These are phyloP conservation scores for Brassica rapa DNA, from an alignment of 345 rosid genomes.

Conservation along the genomic window DNA sequence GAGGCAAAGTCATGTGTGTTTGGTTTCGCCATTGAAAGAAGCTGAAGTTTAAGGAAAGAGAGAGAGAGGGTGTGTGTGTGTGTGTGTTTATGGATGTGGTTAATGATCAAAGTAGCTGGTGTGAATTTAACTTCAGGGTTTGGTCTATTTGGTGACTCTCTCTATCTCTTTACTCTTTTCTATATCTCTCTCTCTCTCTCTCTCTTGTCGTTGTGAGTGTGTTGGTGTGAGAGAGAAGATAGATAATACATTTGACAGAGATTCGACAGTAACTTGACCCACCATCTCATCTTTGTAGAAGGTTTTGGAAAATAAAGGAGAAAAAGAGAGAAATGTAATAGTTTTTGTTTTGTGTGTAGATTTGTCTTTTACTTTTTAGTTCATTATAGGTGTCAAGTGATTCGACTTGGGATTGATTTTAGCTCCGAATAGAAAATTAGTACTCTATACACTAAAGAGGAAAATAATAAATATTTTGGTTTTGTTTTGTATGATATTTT, in stretches of 20 bases:
- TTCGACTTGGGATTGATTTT: constrained; percentile 6
- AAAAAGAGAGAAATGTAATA: neutral
- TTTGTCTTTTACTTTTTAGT: constrained; percentile 42
- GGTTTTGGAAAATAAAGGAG: constrained; percentile 15
- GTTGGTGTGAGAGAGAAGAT: constrained; percentile 37
- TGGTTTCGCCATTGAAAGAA: constrained; percentile 50
- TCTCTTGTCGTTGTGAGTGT: constrained; percentile 37
- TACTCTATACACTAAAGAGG: neutral
- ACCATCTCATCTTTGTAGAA: constrained; percentile 27
- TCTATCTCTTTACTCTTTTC: neutral
- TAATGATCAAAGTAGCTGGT: constrained; percentile 26
- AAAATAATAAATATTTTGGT: neutral
- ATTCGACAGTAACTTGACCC: constrained; percentile 37
- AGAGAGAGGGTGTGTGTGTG: neutral
- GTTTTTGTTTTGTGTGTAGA: constrained; percentile 19
- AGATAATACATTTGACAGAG: constrained; percentile 37
- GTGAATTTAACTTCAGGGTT: constrained; percentile 38
- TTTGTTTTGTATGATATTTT: neutral
- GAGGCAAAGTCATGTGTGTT: constrained; percentile 58
- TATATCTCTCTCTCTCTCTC: neutral
- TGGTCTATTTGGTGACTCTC: constrained; percentile 39
- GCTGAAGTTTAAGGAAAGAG: neutral
- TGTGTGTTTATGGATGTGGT: constrained; percentile 2
- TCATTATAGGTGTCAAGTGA: constrained; percentile 30
- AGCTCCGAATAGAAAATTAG: neutral